A percentile compares a stretch with the other conserved stretches of the same genome.
These are phyloP conservation scores for Populus alba DNA, from an alignment of 345 rosid species.

Conservation along the genomic window DNA sequence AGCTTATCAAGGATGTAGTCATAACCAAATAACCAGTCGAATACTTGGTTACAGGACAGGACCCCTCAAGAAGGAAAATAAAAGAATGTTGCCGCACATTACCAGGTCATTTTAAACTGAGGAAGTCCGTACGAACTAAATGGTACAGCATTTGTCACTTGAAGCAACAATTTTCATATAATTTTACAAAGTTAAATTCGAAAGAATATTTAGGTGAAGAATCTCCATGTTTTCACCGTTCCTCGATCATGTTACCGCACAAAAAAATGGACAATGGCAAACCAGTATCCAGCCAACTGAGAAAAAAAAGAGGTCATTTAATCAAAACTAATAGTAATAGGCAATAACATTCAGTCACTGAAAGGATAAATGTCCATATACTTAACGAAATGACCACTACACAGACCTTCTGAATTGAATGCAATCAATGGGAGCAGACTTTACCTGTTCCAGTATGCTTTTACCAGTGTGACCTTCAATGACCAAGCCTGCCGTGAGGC, in stretches of 20 bases:
- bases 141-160: neutral
- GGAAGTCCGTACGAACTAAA: neutral
- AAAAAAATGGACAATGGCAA: constrained; percentile 42
- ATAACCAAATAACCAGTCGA: no score
- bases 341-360: neutral
- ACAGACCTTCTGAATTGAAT: neutral
- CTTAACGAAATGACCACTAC: no score
- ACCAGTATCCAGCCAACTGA: constrained; percentile 78
- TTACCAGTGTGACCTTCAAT: constrained; percentile 86
- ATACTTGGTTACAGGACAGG: no score
- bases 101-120: neutral
- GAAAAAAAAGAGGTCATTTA: constrained; percentile 10
- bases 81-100: no score
- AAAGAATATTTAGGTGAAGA: neutral
- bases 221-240: neutral
- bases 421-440: neutral
- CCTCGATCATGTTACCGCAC: constrained; percentile 19
- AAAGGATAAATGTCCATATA: neutral
- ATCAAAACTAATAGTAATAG: neutral
- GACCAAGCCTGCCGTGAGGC: constrained; percentile 70
- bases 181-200: neutral
- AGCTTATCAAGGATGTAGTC: neutral
- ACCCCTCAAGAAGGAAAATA: no score
- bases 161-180: neutral
- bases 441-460: constrained; percentile 66